Percentiles rank a stretch among this genome's conserved stretches.
phyloP scores from a whole-genome alignment of 1,284 basidiomycete species.

The Xanthoconium separans region DNA sequence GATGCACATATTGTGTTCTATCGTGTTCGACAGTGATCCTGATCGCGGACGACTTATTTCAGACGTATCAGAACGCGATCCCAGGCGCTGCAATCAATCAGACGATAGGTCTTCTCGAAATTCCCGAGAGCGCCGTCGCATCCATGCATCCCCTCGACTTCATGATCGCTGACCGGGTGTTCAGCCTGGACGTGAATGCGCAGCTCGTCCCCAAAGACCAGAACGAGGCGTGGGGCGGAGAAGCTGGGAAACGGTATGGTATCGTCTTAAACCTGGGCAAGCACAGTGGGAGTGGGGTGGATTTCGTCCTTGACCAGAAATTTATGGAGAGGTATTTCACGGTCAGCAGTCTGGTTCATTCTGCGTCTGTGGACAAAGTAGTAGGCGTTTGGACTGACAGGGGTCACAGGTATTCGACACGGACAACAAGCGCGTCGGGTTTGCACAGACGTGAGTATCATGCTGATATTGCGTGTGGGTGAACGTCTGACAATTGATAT shows the following conservation, averaged over 20 bases:
- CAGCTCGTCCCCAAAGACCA: constrained; percentile 25
- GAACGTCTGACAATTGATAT: too few relatives aligned
- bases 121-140: constrained; percentile 13
- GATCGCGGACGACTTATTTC: constrained; percentile 22
- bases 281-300: too few relatives aligned
- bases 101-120: constrained; percentile 18
- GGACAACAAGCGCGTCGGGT: too few relatives aligned
- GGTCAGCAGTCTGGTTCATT: too few relatives aligned
- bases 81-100: constrained; percentile 18
- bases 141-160: constrained; percentile 24
- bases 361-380: too few relatives aligned
- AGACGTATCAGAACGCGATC: constrained; percentile 15
- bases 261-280: too few relatives aligned
- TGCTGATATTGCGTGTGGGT: too few relatives aligned
- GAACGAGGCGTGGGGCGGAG: constrained; percentile 13
- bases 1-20: not conserved
- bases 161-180: constrained; percentile 10
- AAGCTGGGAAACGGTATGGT: constrained; percentile 4
- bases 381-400: too few relatives aligned
- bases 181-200: constrained; percentile 20
- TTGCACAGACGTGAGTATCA: too few relatives aligned
- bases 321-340: too few relatives aligned
- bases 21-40: constrained; percentile 13
- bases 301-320: too few relatives aligned
- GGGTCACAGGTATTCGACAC: too few relatives aligned